A percentile compares a stretch with the other conserved stretches of the same genome.
Evolutionary conservation across 1,284 basidiomycete genomes (phyloP).

Genomic region (Spongiforma sp.): DNA sequence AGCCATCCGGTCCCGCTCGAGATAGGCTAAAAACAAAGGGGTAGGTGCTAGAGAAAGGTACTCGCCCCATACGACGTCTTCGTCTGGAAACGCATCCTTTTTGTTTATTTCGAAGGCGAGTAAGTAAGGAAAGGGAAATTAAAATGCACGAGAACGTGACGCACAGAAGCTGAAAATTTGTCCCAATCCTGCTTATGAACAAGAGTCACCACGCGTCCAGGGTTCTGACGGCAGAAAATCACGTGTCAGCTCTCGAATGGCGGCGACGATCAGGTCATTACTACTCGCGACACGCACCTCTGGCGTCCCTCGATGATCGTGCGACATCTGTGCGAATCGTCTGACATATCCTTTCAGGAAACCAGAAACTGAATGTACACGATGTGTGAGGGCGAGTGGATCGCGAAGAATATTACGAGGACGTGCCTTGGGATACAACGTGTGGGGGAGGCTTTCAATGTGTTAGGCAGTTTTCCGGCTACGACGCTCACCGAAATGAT

Average conservation of each 20-base stretch:
- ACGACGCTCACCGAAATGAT: background rate
- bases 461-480: background rate
- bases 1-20: too few species aligned
- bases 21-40: too few species aligned
- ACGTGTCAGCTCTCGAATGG: background rate
- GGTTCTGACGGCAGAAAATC: constrained; percentile 57
- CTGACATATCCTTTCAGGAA: constrained; percentile 88
- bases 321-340: constrained; percentile 85
- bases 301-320: constrained; percentile 86
- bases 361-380: constrained; percentile 59
- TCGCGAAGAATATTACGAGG: background rate
- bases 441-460: constrained; percentile 73
- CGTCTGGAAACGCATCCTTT: constrained; percentile 77
- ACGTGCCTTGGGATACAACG: constrained; percentile 59
- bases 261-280: background rate
- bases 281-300: constrained; percentile 50
- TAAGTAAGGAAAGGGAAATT: background rate
- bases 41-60: background rate
- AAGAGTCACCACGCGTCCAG: constrained; percentile 88
- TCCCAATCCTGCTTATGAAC: constrained; percentile 89
- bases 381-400: background rate
- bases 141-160: constrained; percentile 24
- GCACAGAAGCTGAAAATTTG: constrained; percentile 64
- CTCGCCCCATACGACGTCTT: constrained; percentile 85
- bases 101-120: background rate